Conservation (phyloP, 805 yeast genomes). For the Phaffomyces thermotolerans region DNA sequence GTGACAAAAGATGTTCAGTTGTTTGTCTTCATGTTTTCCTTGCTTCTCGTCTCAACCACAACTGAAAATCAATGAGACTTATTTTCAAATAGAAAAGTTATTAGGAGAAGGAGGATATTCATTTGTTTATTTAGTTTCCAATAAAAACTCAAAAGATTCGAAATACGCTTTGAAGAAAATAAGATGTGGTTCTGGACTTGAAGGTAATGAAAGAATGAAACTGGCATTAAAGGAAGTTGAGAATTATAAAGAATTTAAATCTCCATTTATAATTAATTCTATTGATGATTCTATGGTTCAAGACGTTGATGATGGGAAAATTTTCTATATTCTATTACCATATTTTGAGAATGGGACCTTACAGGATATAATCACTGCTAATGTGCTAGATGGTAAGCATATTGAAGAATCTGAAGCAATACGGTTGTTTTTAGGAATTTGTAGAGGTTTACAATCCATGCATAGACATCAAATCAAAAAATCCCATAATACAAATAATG, state of each 20-base stretch:
- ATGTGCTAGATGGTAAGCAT: slow-evolving; percentile 45
- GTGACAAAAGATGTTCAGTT: too few relatives aligned
- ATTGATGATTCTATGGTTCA: slow-evolving; percentile 66
- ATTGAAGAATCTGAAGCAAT: slow-evolving; percentile 61
- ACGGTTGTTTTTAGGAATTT: slow-evolving; percentile 55
- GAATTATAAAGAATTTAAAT: slow-evolving; percentile 60
- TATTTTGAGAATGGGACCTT: slow-evolving; percentile 66
- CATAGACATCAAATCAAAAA: slow-evolving; percentile 34
- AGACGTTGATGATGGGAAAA: slow-evolving; percentile 73
- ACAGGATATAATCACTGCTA: slow-evolving; percentile 69
- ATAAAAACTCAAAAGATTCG: slow-evolving; percentile 30
- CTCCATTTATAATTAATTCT: slow-evolving; percentile 60
- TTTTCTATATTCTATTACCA: slow-evolving; percentile 75
- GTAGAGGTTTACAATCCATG: slow-evolving; percentile 69
- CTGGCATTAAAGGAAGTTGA: slow-evolving; percentile 73
- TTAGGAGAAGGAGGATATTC: slow-evolving; percentile 90
- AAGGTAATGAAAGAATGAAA: slow-evolving; percentile 69
- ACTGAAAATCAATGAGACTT: slow-evolving; percentile 52
- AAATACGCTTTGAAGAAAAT: slow-evolving; percentile 77
- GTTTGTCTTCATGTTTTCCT: background rate
- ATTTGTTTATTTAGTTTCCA: slow-evolving; percentile 72
- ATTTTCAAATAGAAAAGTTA: slow-evolving; percentile 58
- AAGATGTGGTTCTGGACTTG: slow-evolving; percentile 53
- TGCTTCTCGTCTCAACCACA: slow-evolving; percentile 41
- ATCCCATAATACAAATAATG: slow-evolving; percentile 4